These are phyloP conservation scores for Ulmus americana DNA, from an alignment of 331 rosid species.

Conservation along the genomic window DNA sequence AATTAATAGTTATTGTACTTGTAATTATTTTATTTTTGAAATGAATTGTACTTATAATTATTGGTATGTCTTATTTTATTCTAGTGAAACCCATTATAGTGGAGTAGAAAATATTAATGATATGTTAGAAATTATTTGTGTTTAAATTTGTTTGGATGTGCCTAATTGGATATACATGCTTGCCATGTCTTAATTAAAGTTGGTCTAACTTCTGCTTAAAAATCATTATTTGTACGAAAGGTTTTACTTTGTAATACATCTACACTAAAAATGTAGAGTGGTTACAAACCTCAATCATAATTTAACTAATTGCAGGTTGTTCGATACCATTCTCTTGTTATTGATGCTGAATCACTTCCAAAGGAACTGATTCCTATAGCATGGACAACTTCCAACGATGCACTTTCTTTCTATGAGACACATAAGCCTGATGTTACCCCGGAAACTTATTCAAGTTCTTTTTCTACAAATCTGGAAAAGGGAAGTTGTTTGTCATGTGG, in stretches of 20 bases:
- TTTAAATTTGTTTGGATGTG: not conserved
- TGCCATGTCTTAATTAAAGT: not conserved
- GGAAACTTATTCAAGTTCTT: conserved; percentile 30
- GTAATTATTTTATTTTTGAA: no score
- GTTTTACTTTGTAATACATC: not conserved
- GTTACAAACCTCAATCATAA: not conserved
- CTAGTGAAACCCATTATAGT: no score
- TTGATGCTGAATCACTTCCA: conserved; percentile 85
- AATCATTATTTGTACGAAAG: not conserved
- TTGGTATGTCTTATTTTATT: no score
- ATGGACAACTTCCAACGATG: conserved; percentile 65
- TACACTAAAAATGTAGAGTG: not conserved
- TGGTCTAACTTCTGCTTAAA: not conserved
- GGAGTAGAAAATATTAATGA: not conserved
- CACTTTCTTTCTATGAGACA: conserved; percentile 50
- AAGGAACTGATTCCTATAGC: conserved; percentile 87
- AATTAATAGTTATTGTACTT: no score
- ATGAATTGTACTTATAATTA: no score
- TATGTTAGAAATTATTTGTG: not conserved
- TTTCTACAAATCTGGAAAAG: conserved; percentile 26
- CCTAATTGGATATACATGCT: not conserved
- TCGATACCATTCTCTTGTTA: conserved; percentile 88
- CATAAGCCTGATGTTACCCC: conserved; percentile 31
- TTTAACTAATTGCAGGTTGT: conserved; percentile 67
- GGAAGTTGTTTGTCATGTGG: conserved; percentile 27